Evolutionary conservation across 2,329 filamentous ascomycete genomes (phyloP), one percentile per base, ranked within the genome.

Genomic region (Aspergillus sp.): DNA sequence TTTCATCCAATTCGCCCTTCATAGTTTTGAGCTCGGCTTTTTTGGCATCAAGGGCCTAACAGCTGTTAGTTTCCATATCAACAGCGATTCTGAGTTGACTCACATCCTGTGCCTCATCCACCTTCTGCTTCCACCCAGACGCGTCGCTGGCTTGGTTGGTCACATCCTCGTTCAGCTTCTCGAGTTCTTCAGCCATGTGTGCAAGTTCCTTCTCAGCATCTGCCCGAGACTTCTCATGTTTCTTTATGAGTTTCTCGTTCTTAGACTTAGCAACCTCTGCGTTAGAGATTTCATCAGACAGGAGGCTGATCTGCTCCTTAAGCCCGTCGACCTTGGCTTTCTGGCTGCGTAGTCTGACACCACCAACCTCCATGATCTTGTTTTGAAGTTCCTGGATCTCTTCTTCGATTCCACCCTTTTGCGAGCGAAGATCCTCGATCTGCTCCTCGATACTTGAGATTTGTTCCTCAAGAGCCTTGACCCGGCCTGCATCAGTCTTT

Each of bases 361-460:
- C 95, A 70, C 95, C 95, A 62, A 96, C 89, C 75, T 97, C 89
- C 95, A 99, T 98, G 69, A 99, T 99, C 80, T 93, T 96, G 82
- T 95, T 89, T 72, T 99, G 93, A 1, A 99, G 81, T 19, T 83
- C 83, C 76, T 96, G 93, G 76, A 99, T 98, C 74, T 98, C 95
- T 24, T 88, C 87, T 72, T 99, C 95, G 8, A 96, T 87, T 46
- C 88, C 95, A 1, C 90, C 86, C n/a, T 90, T 97, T 75, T 98
- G 91, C 9, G 85, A 82, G 60, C 87, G 90, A 9, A 99, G 83
- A 67, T 89, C 90, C 58, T 89, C 85, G 11, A 96, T 85, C 67
- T 96, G 91, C 64, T 85, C 86, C 68, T 91, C 86, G 61, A 96
- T 82, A 59, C 86, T 85, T 7, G 82, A 78, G 52, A 97, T 90